phyloP scores from a whole-genome alignment of 176 grass and related monocot species.

The Avena atlantica region DNA sequence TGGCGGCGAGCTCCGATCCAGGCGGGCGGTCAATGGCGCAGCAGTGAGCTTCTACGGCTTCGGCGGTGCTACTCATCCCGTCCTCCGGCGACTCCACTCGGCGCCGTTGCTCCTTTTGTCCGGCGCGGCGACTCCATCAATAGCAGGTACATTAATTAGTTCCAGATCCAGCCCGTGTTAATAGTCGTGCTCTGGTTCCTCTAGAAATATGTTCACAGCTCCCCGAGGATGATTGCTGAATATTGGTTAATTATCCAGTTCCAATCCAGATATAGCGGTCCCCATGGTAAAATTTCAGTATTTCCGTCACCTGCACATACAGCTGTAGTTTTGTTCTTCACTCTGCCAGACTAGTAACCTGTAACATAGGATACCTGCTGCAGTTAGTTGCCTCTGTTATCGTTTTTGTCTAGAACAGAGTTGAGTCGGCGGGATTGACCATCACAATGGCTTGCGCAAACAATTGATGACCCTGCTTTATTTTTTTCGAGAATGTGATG shows the following conservation, averaged over 20 bases:
- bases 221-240: too few relatives aligned
- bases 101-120: neutral
- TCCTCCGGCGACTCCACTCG: neutral
- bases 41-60: neutral
- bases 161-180: neutral
- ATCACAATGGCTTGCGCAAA: neutral
- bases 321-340: neutral
- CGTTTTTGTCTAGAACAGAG: too few relatives aligned
- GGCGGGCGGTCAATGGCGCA: conserved; percentile 5
- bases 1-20: neutral
- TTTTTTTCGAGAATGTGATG: too few relatives aligned
- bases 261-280: neutral
- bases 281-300: neutral
- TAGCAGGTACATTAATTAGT: conserved; percentile 1
- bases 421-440: too few relatives aligned
- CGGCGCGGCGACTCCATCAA: neutral
- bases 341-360: neutral
- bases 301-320: neutral
- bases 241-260: neutral
- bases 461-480: neutral
- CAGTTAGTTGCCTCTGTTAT: too few relatives aligned
- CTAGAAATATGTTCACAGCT: too few relatives aligned
- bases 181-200: neutral
- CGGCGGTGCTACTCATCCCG: neutral
- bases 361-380: too few relatives aligned